These are phyloP conservation scores for Eucalyptus paniculata DNA, from an alignment of 345 rosid genomes.

Conservation along the genomic window DNA sequence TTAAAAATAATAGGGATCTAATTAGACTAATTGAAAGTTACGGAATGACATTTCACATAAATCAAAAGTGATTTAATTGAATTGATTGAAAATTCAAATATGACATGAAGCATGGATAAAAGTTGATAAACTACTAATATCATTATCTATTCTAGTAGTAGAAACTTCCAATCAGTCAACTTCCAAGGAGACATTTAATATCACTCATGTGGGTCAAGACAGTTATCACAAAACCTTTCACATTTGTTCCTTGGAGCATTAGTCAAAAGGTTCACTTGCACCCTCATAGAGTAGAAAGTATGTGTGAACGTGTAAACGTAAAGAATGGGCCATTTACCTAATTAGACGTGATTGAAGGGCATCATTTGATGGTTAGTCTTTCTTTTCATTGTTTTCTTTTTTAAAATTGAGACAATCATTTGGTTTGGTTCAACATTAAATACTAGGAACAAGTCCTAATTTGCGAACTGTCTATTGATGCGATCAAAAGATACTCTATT, in stretches of 20 bases:
- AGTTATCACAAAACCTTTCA: neutral
- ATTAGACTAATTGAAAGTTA: too few relatives aligned
- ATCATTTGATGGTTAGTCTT: neutral
- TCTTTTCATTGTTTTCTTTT: neutral
- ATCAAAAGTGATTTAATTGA: neutral
- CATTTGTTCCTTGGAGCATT: neutral
- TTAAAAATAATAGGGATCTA: too few relatives aligned
- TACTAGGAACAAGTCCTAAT: neutral
- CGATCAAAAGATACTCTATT: neutral
- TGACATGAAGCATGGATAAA: too few relatives aligned
- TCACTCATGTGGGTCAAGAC: rapidly evolving
- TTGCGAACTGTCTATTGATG: neutral
- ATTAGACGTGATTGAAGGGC: neutral
- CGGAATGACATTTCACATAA: rapidly evolving
- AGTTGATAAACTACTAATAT: neutral
- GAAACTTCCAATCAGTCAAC: too few relatives aligned
- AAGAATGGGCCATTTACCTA: rapidly evolving
- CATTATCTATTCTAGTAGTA: neutral
- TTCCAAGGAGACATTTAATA: neutral
- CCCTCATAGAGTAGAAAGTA: neutral
- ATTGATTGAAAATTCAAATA: too few relatives aligned
- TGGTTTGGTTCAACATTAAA: neutral
- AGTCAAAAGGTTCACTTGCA: neutral
- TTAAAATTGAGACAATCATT: neutral
- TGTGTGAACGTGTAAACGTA: neutral